Evolutionary conservation across 2,329 filamentous ascomycete genomes (phyloP).

Genomic region (Pestalotiopsis sp.): DNA sequence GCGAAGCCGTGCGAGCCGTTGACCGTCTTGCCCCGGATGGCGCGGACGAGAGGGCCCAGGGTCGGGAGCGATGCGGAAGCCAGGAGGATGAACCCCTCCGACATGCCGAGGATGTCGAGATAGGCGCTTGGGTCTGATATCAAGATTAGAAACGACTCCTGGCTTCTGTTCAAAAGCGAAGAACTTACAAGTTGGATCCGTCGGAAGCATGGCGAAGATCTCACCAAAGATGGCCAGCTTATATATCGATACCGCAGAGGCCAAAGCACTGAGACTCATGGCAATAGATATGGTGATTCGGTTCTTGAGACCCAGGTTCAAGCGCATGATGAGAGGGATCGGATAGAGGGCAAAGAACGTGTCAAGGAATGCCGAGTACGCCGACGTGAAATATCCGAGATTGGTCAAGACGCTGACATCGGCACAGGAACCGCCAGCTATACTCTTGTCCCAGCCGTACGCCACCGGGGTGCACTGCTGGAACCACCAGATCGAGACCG

Average conservation of each 20-base stretch:
- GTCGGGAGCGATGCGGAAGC: slow-evolving; percentile 23
- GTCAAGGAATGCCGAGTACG: slow-evolving; percentile 32
- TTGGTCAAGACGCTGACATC: slow-evolving; percentile 19
- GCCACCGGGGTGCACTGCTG: slow-evolving; percentile 18
- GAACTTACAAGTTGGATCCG: slow-evolving; percentile 32
- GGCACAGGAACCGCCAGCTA: neutral
- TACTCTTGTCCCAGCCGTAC: neutral
- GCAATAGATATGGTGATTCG: slow-evolving; percentile 22
- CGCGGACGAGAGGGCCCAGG: slow-evolving; percentile 23
- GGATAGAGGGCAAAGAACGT: slow-evolving; percentile 34
- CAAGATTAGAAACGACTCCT: neutral
- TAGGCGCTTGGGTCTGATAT: slow-evolving; percentile 24
- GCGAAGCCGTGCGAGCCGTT: neutral
- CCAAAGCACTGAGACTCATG: slow-evolving; percentile 27
- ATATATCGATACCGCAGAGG: slow-evolving; percentile 30
- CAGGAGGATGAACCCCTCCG: slow-evolving; percentile 24
- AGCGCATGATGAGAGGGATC: slow-evolving; percentile 32
- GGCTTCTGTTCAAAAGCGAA: neutral
- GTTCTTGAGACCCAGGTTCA: slow-evolving; percentile 31
- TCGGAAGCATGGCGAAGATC: slow-evolving; percentile 22
- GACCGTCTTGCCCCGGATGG: slow-evolving; percentile 17
- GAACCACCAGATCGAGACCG: slow-evolving; percentile 22
- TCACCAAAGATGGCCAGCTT: slow-evolving; percentile 29
- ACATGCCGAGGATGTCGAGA: slow-evolving; percentile 29
- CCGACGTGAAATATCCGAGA: slow-evolving; percentile 31